phyloP scores from a whole-genome alignment of 2,329 filamentous ascomycete genomes.

The Ascochyta clinopodiicola region DNA sequence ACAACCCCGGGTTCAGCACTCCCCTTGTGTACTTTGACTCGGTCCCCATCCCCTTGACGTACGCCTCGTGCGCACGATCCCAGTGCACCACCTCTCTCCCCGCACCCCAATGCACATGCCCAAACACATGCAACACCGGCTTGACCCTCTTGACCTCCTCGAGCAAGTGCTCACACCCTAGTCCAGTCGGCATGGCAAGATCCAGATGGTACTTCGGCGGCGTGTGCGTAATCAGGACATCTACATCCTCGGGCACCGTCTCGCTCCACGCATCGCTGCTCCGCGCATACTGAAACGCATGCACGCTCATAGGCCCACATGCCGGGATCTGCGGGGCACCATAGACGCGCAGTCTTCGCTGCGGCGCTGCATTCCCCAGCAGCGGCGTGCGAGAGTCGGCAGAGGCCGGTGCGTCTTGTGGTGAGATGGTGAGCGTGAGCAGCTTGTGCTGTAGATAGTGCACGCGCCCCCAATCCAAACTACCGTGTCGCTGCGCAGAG shows the following conservation, averaged over 20 bases:
- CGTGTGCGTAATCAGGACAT: slow-evolving; percentile 82
- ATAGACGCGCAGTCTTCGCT: slow-evolving; percentile 72
- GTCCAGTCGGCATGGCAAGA: slow-evolving; percentile 62
- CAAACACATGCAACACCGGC: slow-evolving; percentile 81
- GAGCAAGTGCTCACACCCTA: slow-evolving; percentile 75
- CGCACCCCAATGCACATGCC: slow-evolving; percentile 80
- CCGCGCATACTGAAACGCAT: slow-evolving; percentile 78
- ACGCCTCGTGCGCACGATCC: slow-evolving; percentile 74
- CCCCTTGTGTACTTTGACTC: slow-evolving; percentile 48
- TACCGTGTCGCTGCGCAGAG: slow-evolving; percentile 61
- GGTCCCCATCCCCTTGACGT: slow-evolving; percentile 67
- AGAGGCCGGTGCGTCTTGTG: not conserved
- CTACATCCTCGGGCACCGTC: slow-evolving; percentile 73
- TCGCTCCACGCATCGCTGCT: slow-evolving; percentile 73
- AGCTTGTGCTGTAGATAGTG: slow-evolving; percentile 77
- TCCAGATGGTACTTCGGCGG: slow-evolving; percentile 77
- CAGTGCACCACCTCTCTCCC: slow-evolving; percentile 75
- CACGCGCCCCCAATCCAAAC: slow-evolving; percentile 70
- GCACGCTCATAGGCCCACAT: slow-evolving; percentile 69
- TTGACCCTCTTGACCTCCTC: slow-evolving; percentile 75
- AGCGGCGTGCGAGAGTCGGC: slow-evolving; percentile 26
- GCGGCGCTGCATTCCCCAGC: slow-evolving; percentile 19
- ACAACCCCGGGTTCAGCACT: slow-evolving; percentile 50
- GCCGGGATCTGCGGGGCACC: slow-evolving; percentile 81
- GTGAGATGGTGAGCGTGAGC: slow-evolving; percentile 63